A percentile compares a stretch with the other conserved stretches of the same genome.
Evolutionary conservation across 1,139 yeast species (phyloP).

Genomic region (Yamadazyma membranifaciens): DNA sequence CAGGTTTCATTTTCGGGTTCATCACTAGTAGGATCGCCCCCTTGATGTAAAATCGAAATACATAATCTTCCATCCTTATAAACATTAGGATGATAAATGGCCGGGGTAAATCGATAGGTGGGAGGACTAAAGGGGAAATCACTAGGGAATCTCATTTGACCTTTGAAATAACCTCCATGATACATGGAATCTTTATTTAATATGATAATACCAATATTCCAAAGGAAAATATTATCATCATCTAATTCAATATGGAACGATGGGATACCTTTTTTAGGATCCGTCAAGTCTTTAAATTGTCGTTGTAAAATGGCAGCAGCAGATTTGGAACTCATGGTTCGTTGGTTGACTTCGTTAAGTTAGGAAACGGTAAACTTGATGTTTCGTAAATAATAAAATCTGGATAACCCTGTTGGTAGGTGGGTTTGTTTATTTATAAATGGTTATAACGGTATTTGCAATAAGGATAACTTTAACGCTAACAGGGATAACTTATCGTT

Average conservation of each 20-base stretch:
- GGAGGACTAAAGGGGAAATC: slow-evolving; percentile 95
- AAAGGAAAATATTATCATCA: slow-evolving; percentile 85
- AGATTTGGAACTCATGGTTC: slow-evolving; percentile 44
- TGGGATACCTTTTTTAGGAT: slow-evolving; percentile 89
- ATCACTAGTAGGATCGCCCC: slow-evolving; percentile 85
- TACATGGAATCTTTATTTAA: slow-evolving; percentile 85
- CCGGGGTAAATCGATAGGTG: slow-evolving; percentile 87
- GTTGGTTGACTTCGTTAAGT: too few species aligned
- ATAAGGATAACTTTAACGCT: too few species aligned
- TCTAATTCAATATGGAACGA: slow-evolving; percentile 85
- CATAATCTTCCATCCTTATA: slow-evolving; percentile 91
- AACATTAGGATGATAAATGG: slow-evolving; percentile 92
- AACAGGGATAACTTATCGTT: too few species aligned
- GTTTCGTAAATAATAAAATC: too few species aligned
- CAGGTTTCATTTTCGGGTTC: slow-evolving; percentile 93
- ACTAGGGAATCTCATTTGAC: slow-evolving; percentile 88
- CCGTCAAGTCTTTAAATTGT: slow-evolving; percentile 90
- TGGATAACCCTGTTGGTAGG: too few species aligned
- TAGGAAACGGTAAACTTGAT: too few species aligned
- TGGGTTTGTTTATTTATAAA: too few species aligned
- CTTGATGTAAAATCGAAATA: slow-evolving; percentile 86
- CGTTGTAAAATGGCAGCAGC: slow-evolving; percentile 85
- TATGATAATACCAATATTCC: slow-evolving; percentile 95
- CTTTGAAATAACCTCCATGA: slow-evolving; percentile 95
- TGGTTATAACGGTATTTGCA: too few species aligned